A percentile compares a stretch with the other conserved stretches of the same genome.
phyloP scores from a whole-genome alignment of 192 early-diverging fungal genomes.

The Dispira simplex region DNA sequence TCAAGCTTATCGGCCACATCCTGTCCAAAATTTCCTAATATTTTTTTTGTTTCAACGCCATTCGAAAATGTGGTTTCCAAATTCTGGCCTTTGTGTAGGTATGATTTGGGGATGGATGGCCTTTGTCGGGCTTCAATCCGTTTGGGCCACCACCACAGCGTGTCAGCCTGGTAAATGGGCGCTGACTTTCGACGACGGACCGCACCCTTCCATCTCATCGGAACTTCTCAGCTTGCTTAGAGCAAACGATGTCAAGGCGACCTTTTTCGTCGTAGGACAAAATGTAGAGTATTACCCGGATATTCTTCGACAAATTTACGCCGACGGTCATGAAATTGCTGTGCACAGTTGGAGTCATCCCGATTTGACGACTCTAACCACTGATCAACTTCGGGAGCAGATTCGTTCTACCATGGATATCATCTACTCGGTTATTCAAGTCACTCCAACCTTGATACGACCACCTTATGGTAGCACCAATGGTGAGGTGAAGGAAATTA shows the following conservation, averaged over 20 bases:
- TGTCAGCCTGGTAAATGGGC: background rate
- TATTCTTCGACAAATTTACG: background rate
- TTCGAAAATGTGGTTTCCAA: no score
- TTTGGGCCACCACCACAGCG: no score
- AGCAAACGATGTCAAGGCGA: background rate
- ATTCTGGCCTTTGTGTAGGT: no score
- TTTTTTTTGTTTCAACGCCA: no score
- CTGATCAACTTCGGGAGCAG: background rate
- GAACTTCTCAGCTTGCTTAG: background rate
- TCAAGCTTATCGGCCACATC: no score
- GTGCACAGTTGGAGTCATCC: background rate
- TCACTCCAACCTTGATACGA: background rate
- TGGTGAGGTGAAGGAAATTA: background rate
- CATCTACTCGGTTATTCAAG: background rate
- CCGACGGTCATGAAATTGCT: background rate
- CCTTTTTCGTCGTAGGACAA: slow-evolving; percentile 4
- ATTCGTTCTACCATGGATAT: background rate
- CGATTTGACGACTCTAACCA: background rate
- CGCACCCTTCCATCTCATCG: background rate
- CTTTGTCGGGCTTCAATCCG: no score
- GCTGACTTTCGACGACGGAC: slow-evolving; percentile 9
- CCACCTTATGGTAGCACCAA: background rate
- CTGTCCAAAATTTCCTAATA: no score
- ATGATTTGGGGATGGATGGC: no score
- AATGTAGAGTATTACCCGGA: background rate